Conservation (phyloP, 148 eudicot species). For the Hydrangea macrophylla region DNA sequence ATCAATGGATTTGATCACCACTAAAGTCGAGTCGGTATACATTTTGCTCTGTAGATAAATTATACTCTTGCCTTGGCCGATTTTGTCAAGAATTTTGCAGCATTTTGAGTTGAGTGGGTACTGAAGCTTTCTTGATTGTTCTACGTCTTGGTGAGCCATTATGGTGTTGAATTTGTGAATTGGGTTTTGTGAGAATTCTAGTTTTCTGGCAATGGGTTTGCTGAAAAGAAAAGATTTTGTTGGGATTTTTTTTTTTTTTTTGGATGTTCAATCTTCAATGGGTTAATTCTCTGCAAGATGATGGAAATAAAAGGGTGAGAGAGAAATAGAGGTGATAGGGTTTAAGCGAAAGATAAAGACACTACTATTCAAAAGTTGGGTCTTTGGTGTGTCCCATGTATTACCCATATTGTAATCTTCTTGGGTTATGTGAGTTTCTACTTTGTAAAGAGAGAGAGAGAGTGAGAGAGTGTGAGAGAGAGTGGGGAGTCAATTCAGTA, state of each 20-base stretch:
- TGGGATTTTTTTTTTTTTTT: neutral
- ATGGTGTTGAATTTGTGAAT: neutral
- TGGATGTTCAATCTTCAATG: too few species aligned
- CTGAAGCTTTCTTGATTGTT: slow-evolving; percentile 1
- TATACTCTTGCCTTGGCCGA: slow-evolving; percentile 65
- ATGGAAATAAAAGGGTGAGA: neutral
- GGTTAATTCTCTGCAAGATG: neutral
- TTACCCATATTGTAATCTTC: too few species aligned
- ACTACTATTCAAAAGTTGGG: too few species aligned
- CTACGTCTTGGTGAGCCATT: slow-evolving; percentile 24
- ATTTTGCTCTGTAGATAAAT: slow-evolving; percentile 64
- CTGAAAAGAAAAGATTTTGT: too few species aligned
- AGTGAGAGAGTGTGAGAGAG: too few species aligned
- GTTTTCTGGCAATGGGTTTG: neutral
- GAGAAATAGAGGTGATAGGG: neutral
- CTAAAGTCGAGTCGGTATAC: slow-evolving; percentile 40
- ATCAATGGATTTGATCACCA: slow-evolving; percentile 71
- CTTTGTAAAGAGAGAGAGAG: neutral
- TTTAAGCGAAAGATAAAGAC: slow-evolving; percentile 6
- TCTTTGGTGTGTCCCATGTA: too few species aligned
- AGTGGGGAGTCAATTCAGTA: too few species aligned
- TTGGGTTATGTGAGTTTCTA: slow-evolving; percentile 15
- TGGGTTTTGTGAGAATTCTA: neutral
- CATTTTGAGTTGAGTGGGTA: slow-evolving; percentile 56
- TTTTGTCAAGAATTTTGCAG: slow-evolving; percentile 47